These are phyloP conservation scores for Solanum hybrid DNA, from an alignment of 305 asterid genomes.

Conservation along the genomic window DNA sequence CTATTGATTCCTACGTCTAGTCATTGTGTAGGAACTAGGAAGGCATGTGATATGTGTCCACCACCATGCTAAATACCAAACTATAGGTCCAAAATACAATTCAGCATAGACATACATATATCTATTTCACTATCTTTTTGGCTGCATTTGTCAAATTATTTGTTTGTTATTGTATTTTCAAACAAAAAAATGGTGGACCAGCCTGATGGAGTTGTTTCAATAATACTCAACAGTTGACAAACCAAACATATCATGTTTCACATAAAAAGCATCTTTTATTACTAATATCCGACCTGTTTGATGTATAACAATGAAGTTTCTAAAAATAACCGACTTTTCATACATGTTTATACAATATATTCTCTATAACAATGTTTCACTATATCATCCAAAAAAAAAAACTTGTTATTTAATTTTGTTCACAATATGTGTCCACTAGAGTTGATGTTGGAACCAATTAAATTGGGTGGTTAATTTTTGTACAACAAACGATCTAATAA, in stretches of 20 bases:
- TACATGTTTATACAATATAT: not conserved
- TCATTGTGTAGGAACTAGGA: not conserved
- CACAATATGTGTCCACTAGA: not conserved
- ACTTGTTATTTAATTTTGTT: not conserved
- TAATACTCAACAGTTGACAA: not conserved
- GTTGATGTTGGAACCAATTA: not conserved
- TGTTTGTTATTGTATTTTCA: not conserved
- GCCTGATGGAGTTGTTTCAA: not conserved
- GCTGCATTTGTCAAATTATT: not conserved
- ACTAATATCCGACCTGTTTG: not conserved
- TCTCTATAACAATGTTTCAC: not conserved
- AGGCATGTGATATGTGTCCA: not conserved
- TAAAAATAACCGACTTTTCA: too few relatives aligned
- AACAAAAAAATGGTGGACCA: not conserved
- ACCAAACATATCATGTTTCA: not conserved
- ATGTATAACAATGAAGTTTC: not conserved
- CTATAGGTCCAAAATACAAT: not conserved
- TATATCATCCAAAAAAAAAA: not conserved
- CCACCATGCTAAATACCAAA: not conserved
- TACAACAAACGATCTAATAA: not conserved
- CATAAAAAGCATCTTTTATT: not conserved
- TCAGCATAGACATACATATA: not conserved
- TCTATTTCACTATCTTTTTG: not conserved
- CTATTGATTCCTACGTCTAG: not conserved
- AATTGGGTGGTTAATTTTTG: not conserved